Base-by-base conservation (phyloP, 2,329 filamentous ascomycete species). In the Cytospora chrysosperma region DNA sequence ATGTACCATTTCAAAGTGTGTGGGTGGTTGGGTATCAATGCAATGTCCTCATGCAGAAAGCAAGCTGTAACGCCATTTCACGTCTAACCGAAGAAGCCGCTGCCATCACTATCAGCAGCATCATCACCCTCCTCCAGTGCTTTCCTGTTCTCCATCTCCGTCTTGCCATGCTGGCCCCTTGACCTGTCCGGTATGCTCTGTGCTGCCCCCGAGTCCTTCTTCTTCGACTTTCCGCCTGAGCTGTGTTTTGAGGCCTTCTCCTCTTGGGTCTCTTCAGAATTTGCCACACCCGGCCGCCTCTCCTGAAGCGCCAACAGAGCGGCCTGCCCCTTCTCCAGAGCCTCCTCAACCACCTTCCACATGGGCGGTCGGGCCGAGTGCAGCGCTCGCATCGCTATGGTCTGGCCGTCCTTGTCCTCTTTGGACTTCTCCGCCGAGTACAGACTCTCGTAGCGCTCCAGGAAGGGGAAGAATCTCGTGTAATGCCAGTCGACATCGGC, bases 401-500 rank as follows among this genome's bases (percentile, higher is more conserved):
- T 78, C 50, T 69, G 72, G 64, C 73, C 79, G 37, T 70, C 68
- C 19, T 67, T 65, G 13, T 75, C 72, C 4, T 73, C 75, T 9
- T 77, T 78, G 60, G 21, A 74, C 74, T 15, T 68, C 65, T 63
- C 71, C 67, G 49, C 68, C 65, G 68, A 66, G 68, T 88, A 89
- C 19, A 89, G 72, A 69, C 85, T 86, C 67, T 90, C 81, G 75
- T 95, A 95, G 26, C 82, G 79, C 73, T 91, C 86, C 70, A 88
- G 80, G 52, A 90, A 84, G 1, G 91, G 91, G 67, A 85, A 90
- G 74, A 88, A 89, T 59, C 85, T 82, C 1, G 90, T 86, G 72
- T 95, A 95, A 69, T 91, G 87, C 67, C 90, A 79, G 71, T 94
- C 91, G 15, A 93, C 85, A 71, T 93, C 84, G 28, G 86, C 86